Conservation (phyloP, 1,139 yeast species). For the Yamadazyma dendronema region DNA sequence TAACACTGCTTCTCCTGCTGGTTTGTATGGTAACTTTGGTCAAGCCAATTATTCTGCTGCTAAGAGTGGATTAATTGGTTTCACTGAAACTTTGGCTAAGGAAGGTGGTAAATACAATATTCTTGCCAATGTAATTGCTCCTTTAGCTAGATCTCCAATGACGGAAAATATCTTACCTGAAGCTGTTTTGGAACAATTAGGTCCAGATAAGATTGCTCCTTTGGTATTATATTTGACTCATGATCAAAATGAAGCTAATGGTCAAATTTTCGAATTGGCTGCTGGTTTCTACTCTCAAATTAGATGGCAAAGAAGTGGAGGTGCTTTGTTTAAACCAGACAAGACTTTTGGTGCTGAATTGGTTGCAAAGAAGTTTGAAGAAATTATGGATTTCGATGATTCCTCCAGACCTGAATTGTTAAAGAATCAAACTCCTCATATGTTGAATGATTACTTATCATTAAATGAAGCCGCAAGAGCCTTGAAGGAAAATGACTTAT, state of each 20-base stretch:
- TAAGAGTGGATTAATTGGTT: constrained; percentile 84
- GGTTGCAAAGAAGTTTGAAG: constrained; percentile 66
- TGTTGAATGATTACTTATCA: constrained; percentile 58
- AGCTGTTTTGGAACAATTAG: constrained; percentile 72
- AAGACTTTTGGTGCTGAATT: constrained; percentile 80
- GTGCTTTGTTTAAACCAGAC: constrained; percentile 81
- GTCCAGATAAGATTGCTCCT: constrained; percentile 90
- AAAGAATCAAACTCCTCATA: constrained; percentile 64
- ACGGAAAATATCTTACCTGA: constrained; percentile 89
- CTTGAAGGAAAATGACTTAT: constrained; percentile 56
- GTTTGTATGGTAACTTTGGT: constrained; percentile 94
- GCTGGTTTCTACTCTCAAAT: constrained; percentile 92
- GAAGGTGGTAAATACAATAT: constrained; percentile 89
- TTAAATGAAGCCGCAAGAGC: constrained; percentile 52
- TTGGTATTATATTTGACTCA: constrained; percentile 79
- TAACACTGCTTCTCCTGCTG: constrained; percentile 96
- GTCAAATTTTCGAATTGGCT: constrained; percentile 87
- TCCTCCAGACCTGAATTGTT: constrained; percentile 50
- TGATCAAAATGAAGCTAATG: constrained; percentile 57
- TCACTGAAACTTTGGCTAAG: constrained; percentile 91
- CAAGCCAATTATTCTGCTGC: constrained; percentile 97
- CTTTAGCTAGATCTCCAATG: constrained; percentile 94
- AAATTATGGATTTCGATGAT: constrained; percentile 61
- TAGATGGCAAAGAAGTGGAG: constrained; percentile 93
- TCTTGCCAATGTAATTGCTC: constrained; percentile 83